Evolutionary conservation across 257 asterid species (phyloP).

Genomic region (Cruciata laevipes): DNA sequence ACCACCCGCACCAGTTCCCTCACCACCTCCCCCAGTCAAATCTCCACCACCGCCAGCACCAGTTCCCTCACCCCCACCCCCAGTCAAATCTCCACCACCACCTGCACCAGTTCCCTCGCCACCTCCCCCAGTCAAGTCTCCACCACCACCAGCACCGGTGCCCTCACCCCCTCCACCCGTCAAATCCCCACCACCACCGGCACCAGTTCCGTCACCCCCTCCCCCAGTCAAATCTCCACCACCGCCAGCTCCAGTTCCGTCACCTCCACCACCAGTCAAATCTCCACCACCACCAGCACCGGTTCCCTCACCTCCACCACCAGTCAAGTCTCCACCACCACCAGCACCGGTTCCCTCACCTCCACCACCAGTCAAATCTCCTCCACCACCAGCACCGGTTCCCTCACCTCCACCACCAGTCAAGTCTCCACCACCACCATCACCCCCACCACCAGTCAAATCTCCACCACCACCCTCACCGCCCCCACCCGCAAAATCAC

Average conservation of each 20-base stretch:
- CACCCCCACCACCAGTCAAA: constrained; percentile 2
- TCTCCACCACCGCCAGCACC: constrained; percentile 14
- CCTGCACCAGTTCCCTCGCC: no score
- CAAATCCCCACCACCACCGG: background rate
- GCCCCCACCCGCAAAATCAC: constrained; percentile 23
- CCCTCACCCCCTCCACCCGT: background rate
- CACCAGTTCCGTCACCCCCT: background rate
- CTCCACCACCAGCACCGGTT: constrained; percentile 12
- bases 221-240: constrained; percentile 1
- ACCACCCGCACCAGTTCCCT: constrained; percentile 3
- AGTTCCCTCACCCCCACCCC: constrained; percentile 6
- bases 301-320: background rate
- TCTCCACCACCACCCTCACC: constrained; percentile 15
- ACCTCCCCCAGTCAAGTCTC: background rate
- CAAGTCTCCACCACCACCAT: constrained; percentile 2
- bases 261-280: constrained; percentile 16
- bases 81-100: constrained; percentile 12
- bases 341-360: constrained; percentile 5
- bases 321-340: constrained; percentile 9
- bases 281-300: constrained; percentile 24
- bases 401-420: background rate
- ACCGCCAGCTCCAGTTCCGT: constrained; percentile 14
- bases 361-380: background rate
- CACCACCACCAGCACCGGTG: background rate
- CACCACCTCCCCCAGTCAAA: constrained; percentile 1